Evolutionary conservation across 805 yeast species (phyloP), one percentile per base, ranked within the genome.

Genomic region (Tetrapisispora fleetii): DNA sequence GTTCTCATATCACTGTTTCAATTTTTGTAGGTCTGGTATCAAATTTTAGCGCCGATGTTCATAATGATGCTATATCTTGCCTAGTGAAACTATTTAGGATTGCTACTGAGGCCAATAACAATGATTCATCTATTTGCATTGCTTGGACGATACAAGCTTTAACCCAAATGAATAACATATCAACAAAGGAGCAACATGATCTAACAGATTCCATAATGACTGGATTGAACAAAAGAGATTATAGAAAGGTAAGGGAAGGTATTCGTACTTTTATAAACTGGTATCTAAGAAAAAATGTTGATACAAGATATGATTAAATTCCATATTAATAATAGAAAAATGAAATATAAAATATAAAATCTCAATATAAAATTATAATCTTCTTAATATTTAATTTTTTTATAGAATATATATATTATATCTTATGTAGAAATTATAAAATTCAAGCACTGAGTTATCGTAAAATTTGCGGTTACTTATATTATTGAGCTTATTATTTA

Each of bases 251-350:
- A 24, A 77, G 95, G 57, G 71, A 79, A 3, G 75, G 85, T 41
- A 69, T 90, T 47, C 78, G 80, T 58, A 91, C 84, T 60, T 91
- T 90, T 61, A 79, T 86, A 37, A 79, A 75, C 48, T 85, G 96
- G 93, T 89, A 87, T 66, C 69, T 82, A 32, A 72, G 95, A 56
- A 83, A 87, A 62, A 84, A 86, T 57, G 76, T 86, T 21, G 74
- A 71, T 6, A 69, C 77, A 49, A 61, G 76, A 63, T 45, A 28
- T 30, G 44, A 41, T 17, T 41, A 41, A 18, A 40, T 8, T 16
- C 8, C 8, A 8, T 24, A 24, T 24, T 24, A 8, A 24, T 24
- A 24, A 24, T 8, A 24, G 28, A 24, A 24, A 6, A 33, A 33
- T 33, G 5, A 33, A 33, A 14, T 16, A 16, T 33, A 33, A 14